Evolutionary conservation across 345 rosid genomes (phyloP), one percentile per base, ranked within the genome.

Genomic region (Corchorus olitorius): DNA sequence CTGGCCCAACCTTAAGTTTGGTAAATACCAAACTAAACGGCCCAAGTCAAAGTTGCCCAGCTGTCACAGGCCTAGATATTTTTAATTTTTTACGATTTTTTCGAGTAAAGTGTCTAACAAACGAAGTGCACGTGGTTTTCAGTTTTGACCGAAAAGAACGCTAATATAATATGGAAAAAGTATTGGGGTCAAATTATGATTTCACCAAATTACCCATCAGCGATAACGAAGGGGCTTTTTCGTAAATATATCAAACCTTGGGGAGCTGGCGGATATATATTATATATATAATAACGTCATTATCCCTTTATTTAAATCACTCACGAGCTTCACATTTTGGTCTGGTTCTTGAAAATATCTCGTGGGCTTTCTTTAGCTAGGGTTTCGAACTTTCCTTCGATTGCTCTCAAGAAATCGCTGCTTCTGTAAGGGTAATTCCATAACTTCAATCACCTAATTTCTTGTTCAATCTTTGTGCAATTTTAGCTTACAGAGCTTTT

Each of bases 321-420:
- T 39, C 65, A 7, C 66, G 63, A 54, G 75, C 48, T 3, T 0
- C n/a, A n/a, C 54, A 22, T 3, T 41, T n/a, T 39, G 45, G 41
- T 16, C 22, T 9, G 19, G 34, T 70, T 50, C 46, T 15, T 17
- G 6, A 75, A 77, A 75, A 58, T 65, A 64, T 74, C 69, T 6
- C 20, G 16, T 52, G 64, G 14, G 5, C 43, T 39, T 72, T 55
- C 15, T 3, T 5, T 55, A 35, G 34, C 41, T 65, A 74, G 76
- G 82, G 82, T 79, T 74, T 74, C 56, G 49, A 61, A 70, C 46
- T 17, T 71, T 59, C 65, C 37, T 41, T 45, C 39, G 55, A 74
- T 33, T 65, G 27, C 27, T 27, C 27, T 27, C 27, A 27, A 27
- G 27, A 27, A 27, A 27, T 27, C 27, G 75, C 82, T 63, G 71